Conservation (phyloP, 2,329 filamentous ascomycete genomes). For the Pseudocercospora musae region DNA sequence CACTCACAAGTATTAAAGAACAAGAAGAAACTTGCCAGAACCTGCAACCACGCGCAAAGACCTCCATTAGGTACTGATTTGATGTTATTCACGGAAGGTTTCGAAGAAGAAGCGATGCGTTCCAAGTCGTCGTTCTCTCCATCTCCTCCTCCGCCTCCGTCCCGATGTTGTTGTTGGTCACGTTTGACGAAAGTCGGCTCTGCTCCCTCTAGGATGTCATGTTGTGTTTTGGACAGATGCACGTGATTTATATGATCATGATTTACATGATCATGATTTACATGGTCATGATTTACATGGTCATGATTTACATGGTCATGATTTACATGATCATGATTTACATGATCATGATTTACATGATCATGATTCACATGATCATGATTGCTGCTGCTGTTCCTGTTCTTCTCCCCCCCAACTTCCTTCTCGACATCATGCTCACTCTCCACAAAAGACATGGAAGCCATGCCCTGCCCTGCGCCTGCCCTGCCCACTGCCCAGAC, state of each 20-base stretch:
- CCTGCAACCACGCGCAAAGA: conserved; percentile 47
- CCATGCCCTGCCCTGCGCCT: too few species aligned
- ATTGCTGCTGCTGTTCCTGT: background rate
- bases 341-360: too few species aligned
- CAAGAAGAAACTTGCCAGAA: conserved; percentile 47
- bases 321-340: too few species aligned
- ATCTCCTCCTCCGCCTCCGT: conserved; percentile 7
- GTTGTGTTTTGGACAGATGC: background rate
- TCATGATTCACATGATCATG: too few species aligned
- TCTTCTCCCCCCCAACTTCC: background rate
- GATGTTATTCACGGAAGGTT: conserved; percentile 42
- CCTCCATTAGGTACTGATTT: conserved; percentile 47
- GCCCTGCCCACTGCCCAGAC: background rate
- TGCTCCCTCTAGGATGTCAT: conserved; percentile 11
- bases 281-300: too few species aligned
- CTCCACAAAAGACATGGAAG: background rate
- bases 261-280: too few species aligned
- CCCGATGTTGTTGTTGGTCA: background rate
- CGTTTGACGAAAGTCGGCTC: conserved; percentile 12
- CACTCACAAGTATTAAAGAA: conserved; percentile 45
- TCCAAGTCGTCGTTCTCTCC: conserved; percentile 15
- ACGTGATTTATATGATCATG: too few species aligned
- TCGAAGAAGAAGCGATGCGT: conserved; percentile 26
- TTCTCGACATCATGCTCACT: background rate
- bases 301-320: too few species aligned